A percentile compares a stretch with the other conserved stretches of the same genome.
Evolutionary conservation across 106 monocot genomes (phyloP).

Genomic region (Allium cepa): DNA sequence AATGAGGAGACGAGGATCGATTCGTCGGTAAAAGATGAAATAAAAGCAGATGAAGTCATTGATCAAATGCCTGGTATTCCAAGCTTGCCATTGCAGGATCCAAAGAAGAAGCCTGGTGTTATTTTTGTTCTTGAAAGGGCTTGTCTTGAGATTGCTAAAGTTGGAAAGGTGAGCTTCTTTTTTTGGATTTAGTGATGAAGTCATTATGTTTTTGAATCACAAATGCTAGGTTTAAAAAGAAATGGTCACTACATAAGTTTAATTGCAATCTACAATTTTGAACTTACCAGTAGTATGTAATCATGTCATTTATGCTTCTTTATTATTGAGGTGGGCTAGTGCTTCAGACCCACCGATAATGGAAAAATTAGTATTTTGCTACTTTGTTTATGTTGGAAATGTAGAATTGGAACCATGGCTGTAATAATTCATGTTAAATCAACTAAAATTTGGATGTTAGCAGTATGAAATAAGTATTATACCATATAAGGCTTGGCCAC

Average conservation of each 20-base stretch:
- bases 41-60: constrained; percentile 8
- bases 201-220: no score
- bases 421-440: no score
- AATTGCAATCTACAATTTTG: not conserved
- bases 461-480: no score
- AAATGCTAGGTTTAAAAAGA: not conserved
- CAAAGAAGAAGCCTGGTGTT: constrained; percentile 46
- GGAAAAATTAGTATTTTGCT: no score
- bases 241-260: not conserved
- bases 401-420: no score
- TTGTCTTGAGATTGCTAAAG: constrained; percentile 57
- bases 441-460: no score
- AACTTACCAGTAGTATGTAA: not conserved
- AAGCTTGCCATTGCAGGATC: constrained; percentile 4
- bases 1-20: constrained; percentile 1
- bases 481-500: no score
- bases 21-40: constrained; percentile 1
- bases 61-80: constrained; percentile 42
- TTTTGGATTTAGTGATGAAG: not conserved
- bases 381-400: no score
- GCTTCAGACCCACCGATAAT: not conserved
- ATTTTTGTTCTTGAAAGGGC: constrained; percentile 72
- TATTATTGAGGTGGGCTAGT: not conserved
- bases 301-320: not conserved
- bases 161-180: constrained; percentile 42